A percentile compares a stretch with the other conserved stretches of the same genome.
These are phyloP conservation scores for Solanum piurae DNA, from an alignment of 257 asterid species.

Conservation along the genomic window DNA sequence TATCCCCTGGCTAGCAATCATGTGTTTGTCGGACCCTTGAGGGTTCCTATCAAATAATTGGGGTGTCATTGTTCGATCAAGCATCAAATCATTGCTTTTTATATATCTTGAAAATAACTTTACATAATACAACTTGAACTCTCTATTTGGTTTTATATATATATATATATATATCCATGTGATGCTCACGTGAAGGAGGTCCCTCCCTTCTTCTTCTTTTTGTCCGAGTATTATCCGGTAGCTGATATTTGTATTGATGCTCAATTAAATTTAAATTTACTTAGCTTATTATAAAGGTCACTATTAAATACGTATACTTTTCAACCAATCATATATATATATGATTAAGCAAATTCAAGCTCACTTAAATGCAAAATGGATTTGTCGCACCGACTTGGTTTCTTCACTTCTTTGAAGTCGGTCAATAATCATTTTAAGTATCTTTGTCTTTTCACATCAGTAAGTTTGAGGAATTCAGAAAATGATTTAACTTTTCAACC, in stretches of 20 bases:
- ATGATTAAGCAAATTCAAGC: too few relatives aligned
- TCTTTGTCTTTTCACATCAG: background rate
- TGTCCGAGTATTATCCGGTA: fast-evolving
- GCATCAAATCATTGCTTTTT: background rate
- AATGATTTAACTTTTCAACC: too few relatives aligned
- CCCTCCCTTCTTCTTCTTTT: background rate
- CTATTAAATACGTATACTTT: background rate
- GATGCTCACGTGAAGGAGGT: conserved; percentile 3
- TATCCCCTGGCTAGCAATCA: background rate
- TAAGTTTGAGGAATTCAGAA: too few relatives aligned
- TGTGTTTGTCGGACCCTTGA: background rate
- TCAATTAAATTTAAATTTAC: background rate
- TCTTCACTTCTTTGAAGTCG: background rate
- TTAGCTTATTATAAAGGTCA: fast-evolving
- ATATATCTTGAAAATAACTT: background rate
- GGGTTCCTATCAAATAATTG: background rate
- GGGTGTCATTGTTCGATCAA: background rate
- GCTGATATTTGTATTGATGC: background rate
- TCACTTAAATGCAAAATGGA: too few relatives aligned
- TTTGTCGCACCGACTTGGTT: background rate
- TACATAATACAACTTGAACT: background rate
- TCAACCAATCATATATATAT: too few relatives aligned
- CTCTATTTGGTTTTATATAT: too few relatives aligned
- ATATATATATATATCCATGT: background rate
- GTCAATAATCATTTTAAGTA: background rate